Evolutionary conservation across 805 yeast genomes (phyloP), one percentile per base, ranked within the genome.

Genomic region (Candida taoyuanica): DNA sequence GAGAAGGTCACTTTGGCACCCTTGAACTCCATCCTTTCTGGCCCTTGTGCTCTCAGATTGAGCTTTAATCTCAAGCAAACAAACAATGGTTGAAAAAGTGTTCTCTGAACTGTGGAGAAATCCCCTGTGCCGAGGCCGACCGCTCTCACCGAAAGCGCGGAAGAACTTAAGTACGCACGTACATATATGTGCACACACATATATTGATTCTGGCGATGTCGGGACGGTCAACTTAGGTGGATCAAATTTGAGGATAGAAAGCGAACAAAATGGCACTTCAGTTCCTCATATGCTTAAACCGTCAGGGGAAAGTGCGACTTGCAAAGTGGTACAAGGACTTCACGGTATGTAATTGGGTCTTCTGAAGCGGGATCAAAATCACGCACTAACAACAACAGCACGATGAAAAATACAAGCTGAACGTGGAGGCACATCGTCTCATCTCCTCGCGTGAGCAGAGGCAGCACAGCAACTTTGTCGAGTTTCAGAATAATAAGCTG

Each of bases 241-340:
- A n/a, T n/a, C n/a, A n/a, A n/a, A n/a, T n/a, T n/a, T n/a, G n/a
- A n/a, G n/a, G n/a, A n/a, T n/a, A n/a, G n/a, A 6, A 27, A 37
- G 6, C 15, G 18, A n/a, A 7, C n/a, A 33, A 4, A 21, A 87
- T 88, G 96, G 72, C 86, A 5, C 73, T 89, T 14, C 88, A 86
- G 48, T 91, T 76, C 63, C 69, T 91, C 29, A 62, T 89, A 29
- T 82, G 91, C 31, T 79, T 91, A 58, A 91, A 91, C 58, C 73
- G 96, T 42, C 97, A 91, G 63, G 98, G 98, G n/a, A 85, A 85
- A 48, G 77, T 91, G 17, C 74, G 98, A 43, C 64, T 91, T 13
- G 81, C 85, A 7, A 83, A 87, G 59, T 89, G 94, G 89, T 91
- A 73, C 56, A 56, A 58, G 7, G 63, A 70, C 7, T 64, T 63